These are phyloP conservation scores for Kurtzmaniella fragi DNA, from an alignment of 805 yeast genomes.

Conservation along the genomic window DNA sequence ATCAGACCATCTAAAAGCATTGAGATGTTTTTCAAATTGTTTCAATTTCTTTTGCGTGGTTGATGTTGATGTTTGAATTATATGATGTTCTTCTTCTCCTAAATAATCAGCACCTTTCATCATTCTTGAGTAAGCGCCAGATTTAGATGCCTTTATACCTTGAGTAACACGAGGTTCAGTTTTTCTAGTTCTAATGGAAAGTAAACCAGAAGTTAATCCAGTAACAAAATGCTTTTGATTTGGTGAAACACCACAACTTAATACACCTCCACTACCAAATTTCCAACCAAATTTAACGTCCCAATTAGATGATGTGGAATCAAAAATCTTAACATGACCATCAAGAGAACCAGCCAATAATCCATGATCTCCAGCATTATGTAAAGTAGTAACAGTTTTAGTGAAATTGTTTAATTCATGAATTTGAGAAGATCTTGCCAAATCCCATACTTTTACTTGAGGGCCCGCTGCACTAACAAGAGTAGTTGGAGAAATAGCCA, in stretches of 20 bases:
- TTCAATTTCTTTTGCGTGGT: constrained; percentile 57
- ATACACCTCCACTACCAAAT: constrained; percentile 82
- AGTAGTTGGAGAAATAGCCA: constrained; percentile 71
- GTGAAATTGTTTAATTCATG: constrained; percentile 81
- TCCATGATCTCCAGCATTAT: constrained; percentile 70
- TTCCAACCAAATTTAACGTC: constrained; percentile 96
- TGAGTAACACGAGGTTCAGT: constrained; percentile 53
- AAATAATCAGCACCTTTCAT: constrained; percentile 86
- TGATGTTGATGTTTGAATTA: constrained; percentile 54
- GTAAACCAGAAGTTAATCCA: constrained; percentile 84
- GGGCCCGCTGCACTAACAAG: constrained; percentile 79
- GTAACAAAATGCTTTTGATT: constrained; percentile 79
- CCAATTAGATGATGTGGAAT: constrained; percentile 66
- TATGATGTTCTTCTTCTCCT: constrained; percentile 80
- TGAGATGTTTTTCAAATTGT: constrained; percentile 77
- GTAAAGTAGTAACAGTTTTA: constrained; percentile 85
- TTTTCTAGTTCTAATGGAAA: constrained; percentile 84
- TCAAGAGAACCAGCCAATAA: constrained; percentile 91
- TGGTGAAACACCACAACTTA: constrained; percentile 76
- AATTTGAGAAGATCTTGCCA: constrained; percentile 68
- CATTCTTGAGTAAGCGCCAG: constrained; percentile 71
- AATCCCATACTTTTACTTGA: constrained; percentile 85
- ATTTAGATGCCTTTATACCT: constrained; percentile 43
- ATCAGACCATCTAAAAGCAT: constrained; percentile 87
- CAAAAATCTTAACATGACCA: constrained; percentile 96